These are phyloP conservation scores for Colletotrichum spinosum DNA, from an alignment of 2,329 filamentous ascomycete genomes.

Conservation along the genomic window DNA sequence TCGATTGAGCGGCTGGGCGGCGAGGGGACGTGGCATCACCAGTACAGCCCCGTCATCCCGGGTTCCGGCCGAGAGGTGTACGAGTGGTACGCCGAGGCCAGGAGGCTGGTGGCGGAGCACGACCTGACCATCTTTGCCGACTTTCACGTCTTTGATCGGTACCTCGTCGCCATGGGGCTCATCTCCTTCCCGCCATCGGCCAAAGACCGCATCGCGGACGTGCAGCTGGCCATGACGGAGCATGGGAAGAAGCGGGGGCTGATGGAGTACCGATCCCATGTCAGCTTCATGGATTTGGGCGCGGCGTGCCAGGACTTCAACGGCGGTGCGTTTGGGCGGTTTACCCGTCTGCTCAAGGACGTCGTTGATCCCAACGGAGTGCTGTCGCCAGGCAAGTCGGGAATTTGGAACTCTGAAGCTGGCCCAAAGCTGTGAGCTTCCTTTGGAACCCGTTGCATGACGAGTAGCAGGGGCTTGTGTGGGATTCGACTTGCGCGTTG, in stretches of 20 bases:
- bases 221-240: slow-evolving; percentile 39
- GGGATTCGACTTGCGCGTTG: too few relatives aligned
- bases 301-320: slow-evolving; percentile 54
- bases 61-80: background rate
- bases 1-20: background rate
- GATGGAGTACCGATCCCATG: slow-evolving; percentile 18
- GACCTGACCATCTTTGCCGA: slow-evolving; percentile 32
- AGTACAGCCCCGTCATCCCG: background rate
- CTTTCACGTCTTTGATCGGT: slow-evolving; percentile 37
- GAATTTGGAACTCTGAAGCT: slow-evolving; percentile 45
- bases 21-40: background rate
- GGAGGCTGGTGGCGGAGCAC: slow-evolving; percentile 1
- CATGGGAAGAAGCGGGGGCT: slow-evolving; percentile 4
- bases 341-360: slow-evolving; percentile 53
- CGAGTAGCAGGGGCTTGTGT: too few relatives aligned
- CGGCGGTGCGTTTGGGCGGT: slow-evolving; percentile 50
- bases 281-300: slow-evolving; percentile 45
- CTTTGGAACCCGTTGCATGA: too few relatives aligned
- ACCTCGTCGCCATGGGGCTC: slow-evolving; percentile 29
- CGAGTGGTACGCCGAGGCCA: slow-evolving; percentile 6
- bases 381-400: slow-evolving; percentile 52
- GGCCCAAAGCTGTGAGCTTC: background rate
- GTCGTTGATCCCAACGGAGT: slow-evolving; percentile 51
- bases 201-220: background rate
- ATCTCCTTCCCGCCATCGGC: slow-evolving; percentile 15